Evolutionary conservation across 1,284 basidiomycete genomes (phyloP), one percentile per base, ranked within the genome.

Genomic region (Coniferiporia weirii): DNA sequence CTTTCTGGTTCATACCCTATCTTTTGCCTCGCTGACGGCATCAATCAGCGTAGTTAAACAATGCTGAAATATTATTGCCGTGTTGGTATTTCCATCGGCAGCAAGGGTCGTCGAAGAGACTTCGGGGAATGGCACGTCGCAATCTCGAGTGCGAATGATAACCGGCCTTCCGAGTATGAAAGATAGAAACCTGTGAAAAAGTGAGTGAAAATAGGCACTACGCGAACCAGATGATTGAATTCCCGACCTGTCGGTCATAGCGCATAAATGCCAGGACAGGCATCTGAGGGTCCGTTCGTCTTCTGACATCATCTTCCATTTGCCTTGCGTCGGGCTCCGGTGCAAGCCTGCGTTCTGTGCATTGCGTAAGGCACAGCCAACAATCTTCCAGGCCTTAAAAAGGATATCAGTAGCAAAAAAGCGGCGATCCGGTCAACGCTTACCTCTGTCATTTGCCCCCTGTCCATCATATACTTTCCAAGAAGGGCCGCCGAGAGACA

Each of bases 371-470:
- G 74, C 75, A 47, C 66, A 70, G 0, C 80, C 79, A 15, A 76
- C 69, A 40, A 82, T 63, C 67, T 80, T 80, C 79, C 80, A 82
- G 1, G 79, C 78, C 64, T 82, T 79, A 61, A 77, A 79, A 32
- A 52, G 17, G 44, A 46, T 45, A 46, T 43, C 4, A 20, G 20
- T 40, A 58, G 22, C 43, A 15, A 17, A 44, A n/a, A 44, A 19
- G 7, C 12, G 48, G 15, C 12, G 46, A 20, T 40, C 13, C n/a
- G 9, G 17, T 9, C 38, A 13, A 46, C 19, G 10, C 17, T 45
- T 19, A 58, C 56, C 64, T 58, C 56, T 5, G 56, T 52, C 22
- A 78, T 69, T 35, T 74, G 72, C 2, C 80, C 79, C 27, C 73
- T 67, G 56, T 78, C 76, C 1, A 76, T 72, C 12, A 81, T 72